These are phyloP conservation scores for Boletales sp. DNA, from an alignment of 768 basidiomycete species.

Conservation along the genomic window DNA sequence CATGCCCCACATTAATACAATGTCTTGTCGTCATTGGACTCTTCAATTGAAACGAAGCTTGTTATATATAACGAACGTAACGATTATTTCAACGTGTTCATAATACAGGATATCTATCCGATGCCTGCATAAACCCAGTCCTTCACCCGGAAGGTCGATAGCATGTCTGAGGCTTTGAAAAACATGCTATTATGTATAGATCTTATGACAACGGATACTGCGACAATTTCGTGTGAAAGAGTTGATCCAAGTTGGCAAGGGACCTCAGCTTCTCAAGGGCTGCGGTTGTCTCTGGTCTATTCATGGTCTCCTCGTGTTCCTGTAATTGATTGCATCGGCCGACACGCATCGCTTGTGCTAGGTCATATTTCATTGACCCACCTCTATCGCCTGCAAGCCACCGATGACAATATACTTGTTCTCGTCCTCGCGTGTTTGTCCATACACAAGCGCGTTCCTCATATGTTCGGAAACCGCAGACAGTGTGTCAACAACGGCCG, in stretches of 20 bases:
- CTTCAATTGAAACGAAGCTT: too few relatives aligned
- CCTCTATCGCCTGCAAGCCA: slow-evolving; percentile 25
- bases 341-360: too few relatives aligned
- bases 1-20: too few relatives aligned
- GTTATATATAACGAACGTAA: too few relatives aligned
- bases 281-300: slow-evolving; percentile 4
- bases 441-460: slow-evolving; percentile 14
- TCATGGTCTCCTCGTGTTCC: slow-evolving; percentile 11
- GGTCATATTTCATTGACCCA: slow-evolving; percentile 1
- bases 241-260: slow-evolving; percentile 14
- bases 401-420: slow-evolving; percentile 17
- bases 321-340: not conserved
- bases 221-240: slow-evolving; percentile 11
- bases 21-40: too few relatives aligned
- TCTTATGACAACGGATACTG: not conserved
- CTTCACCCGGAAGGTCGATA: too few relatives aligned
- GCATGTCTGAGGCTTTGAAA: too few relatives aligned
- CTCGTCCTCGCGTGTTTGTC: slow-evolving; percentile 17
- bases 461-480: slow-evolving; percentile 8
- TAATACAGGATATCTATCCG: too few relatives aligned
- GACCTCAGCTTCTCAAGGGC: slow-evolving; percentile 7
- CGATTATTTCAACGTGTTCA: too few relatives aligned
- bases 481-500: slow-evolving; percentile 4
- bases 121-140: too few relatives aligned
- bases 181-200: too few relatives aligned